Evolutionary conservation across 768 basidiomycete species (phyloP).

Genomic region (Collybia nuda): DNA sequence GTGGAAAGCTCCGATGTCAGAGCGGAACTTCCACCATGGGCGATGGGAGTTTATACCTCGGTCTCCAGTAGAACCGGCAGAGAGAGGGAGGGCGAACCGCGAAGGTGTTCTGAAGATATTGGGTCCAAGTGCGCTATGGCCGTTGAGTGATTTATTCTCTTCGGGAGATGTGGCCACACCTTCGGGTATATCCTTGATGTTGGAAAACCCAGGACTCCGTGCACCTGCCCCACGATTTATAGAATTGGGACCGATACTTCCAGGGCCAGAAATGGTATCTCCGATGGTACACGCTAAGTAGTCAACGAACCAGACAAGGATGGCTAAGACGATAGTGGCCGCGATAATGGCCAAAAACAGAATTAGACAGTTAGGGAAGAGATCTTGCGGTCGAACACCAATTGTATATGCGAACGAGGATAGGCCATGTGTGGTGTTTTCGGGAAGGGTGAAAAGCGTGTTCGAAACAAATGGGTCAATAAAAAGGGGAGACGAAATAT

Average conservation of each 20-base stretch:
- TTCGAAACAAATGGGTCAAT: constrained; percentile 70
- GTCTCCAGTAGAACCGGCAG: constrained; percentile 23
- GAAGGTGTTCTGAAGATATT: constrained; percentile 22
- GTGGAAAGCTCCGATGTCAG: constrained; percentile 76
- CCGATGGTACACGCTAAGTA: constrained; percentile 40
- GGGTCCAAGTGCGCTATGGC: constrained; percentile 26
- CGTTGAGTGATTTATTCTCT: constrained; percentile 49
- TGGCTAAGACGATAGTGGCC: constrained; percentile 66
- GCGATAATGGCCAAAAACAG: constrained; percentile 82
- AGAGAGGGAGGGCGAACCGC: constrained; percentile 22
- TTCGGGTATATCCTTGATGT: constrained; percentile 51
- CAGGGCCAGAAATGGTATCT: constrained; percentile 15
- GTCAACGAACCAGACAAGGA: constrained; percentile 75
- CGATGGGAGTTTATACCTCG: constrained; percentile 36
- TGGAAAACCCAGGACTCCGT: constrained; percentile 34
- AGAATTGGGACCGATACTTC: constrained; percentile 11
- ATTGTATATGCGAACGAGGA: constrained; percentile 81
- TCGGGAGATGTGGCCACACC: constrained; percentile 28
- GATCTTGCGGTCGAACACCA: constrained; percentile 78
- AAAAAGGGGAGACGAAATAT: constrained; percentile 74
- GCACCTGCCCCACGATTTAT: constrained; percentile 26
- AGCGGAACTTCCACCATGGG: constrained; percentile 55
- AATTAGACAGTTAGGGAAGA: constrained; percentile 79
- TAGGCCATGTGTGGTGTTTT: constrained; percentile 65
- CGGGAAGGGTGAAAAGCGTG: constrained; percentile 68